Conservation (phyloP, 2,329 filamentous ascomycete genomes). For the Colletotrichum phormii region DNA sequence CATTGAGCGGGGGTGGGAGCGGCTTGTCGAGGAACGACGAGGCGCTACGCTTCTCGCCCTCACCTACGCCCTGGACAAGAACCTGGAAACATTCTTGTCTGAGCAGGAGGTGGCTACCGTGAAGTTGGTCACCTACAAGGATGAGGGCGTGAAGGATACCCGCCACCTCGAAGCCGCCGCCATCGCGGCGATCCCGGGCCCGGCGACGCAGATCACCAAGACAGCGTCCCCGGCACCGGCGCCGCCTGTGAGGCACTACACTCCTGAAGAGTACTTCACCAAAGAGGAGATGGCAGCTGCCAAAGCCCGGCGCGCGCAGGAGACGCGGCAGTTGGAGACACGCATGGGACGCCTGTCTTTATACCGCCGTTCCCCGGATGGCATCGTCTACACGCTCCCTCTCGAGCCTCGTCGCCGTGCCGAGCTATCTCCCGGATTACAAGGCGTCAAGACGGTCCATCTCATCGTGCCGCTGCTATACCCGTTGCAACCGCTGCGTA, state of each 20-base stretch:
- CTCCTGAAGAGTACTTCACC: slow-evolving; percentile 63
- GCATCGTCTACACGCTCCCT: slow-evolving; percentile 76
- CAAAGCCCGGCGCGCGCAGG: slow-evolving; percentile 70
- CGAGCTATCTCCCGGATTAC: slow-evolving; percentile 71
- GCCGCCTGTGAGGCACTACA: slow-evolving; percentile 45
- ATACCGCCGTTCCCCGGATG: slow-evolving; percentile 77
- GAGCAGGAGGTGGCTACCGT: slow-evolving; percentile 79
- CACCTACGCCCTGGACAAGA: slow-evolving; percentile 77
- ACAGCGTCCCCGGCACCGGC: slow-evolving; percentile 5
- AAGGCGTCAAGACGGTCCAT: slow-evolving; percentile 71
- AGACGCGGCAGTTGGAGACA: slow-evolving; percentile 79
- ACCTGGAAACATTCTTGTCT: slow-evolving; percentile 76
- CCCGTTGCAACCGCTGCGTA: slow-evolving; percentile 74
- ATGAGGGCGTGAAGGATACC: slow-evolving; percentile 66
- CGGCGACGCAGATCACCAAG: not conserved
- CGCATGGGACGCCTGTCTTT: slow-evolving; percentile 75
- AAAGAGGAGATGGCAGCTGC: slow-evolving; percentile 71
- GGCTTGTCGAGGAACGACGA: slow-evolving; percentile 66
- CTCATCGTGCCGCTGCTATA: slow-evolving; percentile 79
- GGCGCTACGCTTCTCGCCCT: slow-evolving; percentile 72
- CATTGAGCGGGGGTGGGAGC: slow-evolving; percentile 79
- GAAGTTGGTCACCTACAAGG: slow-evolving; percentile 73
- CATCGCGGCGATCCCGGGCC: not conserved
- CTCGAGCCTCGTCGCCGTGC: slow-evolving; percentile 72
- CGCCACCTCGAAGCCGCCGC: slow-evolving; percentile 53